phyloP scores from a whole-genome alignment of 768 basidiomycete species.

The Lepiota venenata region DNA sequence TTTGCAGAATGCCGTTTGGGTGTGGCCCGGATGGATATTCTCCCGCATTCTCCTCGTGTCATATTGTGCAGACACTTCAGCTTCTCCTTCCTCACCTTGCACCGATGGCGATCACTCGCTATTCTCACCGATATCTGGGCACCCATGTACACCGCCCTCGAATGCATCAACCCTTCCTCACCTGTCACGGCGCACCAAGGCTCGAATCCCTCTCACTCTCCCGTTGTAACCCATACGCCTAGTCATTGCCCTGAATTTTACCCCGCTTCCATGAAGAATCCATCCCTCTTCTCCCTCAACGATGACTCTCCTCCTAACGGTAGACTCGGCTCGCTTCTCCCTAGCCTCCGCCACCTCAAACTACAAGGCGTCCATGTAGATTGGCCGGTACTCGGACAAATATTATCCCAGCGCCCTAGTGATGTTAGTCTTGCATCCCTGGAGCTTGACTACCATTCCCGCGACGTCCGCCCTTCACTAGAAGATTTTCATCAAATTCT shows the following conservation, averaged over 20 bases:
- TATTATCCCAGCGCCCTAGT: slow-evolving; percentile 20
- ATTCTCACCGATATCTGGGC: slow-evolving; percentile 55
- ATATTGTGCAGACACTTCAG: slow-evolving; percentile 43
- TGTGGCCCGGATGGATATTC: slow-evolving; percentile 23
- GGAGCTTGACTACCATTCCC: slow-evolving; percentile 49
- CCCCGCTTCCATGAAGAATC: slow-evolving; percentile 32
- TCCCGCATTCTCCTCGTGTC: slow-evolving; percentile 36
- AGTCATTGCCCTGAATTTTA: slow-evolving; percentile 42
- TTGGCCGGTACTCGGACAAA: slow-evolving; percentile 40
- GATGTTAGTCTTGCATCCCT: slow-evolving; percentile 25
- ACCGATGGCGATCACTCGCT: slow-evolving; percentile 49
- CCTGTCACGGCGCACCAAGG: slow-evolving; percentile 31
- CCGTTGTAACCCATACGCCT: slow-evolving; percentile 57
- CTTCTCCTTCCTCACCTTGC: slow-evolving; percentile 49
- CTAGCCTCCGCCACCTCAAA: slow-evolving; percentile 43
- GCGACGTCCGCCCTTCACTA: slow-evolving; percentile 51
- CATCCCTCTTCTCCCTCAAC: slow-evolving; percentile 25
- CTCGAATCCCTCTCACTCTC: slow-evolving; percentile 53
- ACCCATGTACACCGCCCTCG: slow-evolving; percentile 54
- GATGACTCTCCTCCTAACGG: slow-evolving; percentile 14
- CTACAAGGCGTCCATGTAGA: slow-evolving; percentile 58
- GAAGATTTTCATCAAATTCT: slow-evolving; percentile 43
- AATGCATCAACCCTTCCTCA: slow-evolving; percentile 36
- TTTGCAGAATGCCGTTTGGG: slow-evolving; percentile 24
- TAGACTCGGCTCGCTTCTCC: slow-evolving; percentile 25